Percentiles rank a stretch among this genome's conserved stretches.
phyloP scores from a whole-genome alignment of 2,329 filamentous ascomycete species.

The Hypoxylon sp. region DNA sequence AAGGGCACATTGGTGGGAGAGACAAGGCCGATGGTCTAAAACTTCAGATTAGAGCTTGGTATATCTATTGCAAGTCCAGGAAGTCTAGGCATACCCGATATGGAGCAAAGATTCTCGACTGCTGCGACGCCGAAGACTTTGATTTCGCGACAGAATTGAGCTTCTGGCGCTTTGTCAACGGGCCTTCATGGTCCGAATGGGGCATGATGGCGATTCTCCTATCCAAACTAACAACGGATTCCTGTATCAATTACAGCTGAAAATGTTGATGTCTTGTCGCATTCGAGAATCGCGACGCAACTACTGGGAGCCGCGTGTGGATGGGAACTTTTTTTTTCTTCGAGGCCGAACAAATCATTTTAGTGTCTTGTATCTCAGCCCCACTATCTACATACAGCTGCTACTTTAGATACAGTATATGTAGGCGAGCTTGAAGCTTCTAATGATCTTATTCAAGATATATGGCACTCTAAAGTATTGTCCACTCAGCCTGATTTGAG shows the following conservation, averaged over 20 bases:
- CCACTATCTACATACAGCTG: conserved; percentile 9
- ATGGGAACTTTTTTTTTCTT: conserved; percentile 28
- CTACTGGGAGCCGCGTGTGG: conserved; percentile 12
- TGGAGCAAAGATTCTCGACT: conserved; percentile 90
- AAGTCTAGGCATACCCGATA: conserved; percentile 75
- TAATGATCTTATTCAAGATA: neutral
- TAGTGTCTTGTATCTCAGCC: conserved; percentile 8
- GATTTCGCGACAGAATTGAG: conserved; percentile 60
- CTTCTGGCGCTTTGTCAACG: conserved; percentile 83
- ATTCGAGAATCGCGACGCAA: conserved; percentile 23
- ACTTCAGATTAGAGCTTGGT: conserved; percentile 17
- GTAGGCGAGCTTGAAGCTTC: neutral
- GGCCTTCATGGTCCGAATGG: conserved; percentile 70
- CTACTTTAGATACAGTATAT: no score
- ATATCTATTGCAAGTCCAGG: conserved; percentile 3
- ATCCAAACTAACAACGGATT: neutral
- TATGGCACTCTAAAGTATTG: neutral
- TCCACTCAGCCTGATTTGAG: neutral
- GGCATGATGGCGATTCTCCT: conserved; percentile 60
- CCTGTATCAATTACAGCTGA: neutral
- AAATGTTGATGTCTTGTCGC: conserved; percentile 13
- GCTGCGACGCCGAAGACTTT: conserved; percentile 58
- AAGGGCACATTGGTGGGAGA: conserved; percentile 93
- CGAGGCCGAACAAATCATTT: conserved; percentile 18
- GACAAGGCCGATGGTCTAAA: conserved; percentile 89